Evolutionary conservation across 2,329 filamentous ascomycete species (phyloP).

Genomic region (Pseudogymnoascus sp.): DNA sequence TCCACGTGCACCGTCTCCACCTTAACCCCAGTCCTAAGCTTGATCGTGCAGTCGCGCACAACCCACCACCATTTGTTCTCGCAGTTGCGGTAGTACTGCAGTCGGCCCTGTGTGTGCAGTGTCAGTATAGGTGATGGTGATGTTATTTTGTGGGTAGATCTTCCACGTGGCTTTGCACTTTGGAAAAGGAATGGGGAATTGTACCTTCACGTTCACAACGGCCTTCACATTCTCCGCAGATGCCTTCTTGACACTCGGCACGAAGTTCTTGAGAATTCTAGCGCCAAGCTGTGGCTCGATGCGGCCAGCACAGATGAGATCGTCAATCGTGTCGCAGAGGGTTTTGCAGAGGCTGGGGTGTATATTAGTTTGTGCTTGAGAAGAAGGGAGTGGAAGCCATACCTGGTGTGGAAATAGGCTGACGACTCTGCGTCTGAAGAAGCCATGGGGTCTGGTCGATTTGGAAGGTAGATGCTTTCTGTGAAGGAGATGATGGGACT

Average conservation of each 20-base stretch:
- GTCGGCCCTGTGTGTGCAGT: background rate
- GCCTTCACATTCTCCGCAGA: background rate
- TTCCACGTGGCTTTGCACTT: background rate
- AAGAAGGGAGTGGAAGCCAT: background rate
- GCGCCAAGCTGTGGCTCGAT: constrained; percentile 16
- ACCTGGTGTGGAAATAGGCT: background rate
- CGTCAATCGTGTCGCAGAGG: constrained; percentile 15
- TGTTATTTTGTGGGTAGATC: background rate
- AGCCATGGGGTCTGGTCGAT: background rate
- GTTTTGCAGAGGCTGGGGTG: constrained; percentile 13
- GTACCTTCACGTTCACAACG: background rate
- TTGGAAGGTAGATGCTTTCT: background rate
- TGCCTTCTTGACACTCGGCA: background rate
- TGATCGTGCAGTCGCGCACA: background rate
- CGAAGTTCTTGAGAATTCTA: constrained; percentile 9
- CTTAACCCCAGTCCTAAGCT: background rate
- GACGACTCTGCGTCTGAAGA: background rate
- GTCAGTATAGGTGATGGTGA: background rate
- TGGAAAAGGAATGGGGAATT: background rate
- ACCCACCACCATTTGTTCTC: constrained; percentile 1
- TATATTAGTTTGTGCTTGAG: background rate
- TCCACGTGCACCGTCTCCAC: background rate
- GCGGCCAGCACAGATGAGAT: constrained; percentile 15
- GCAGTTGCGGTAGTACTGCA: background rate
- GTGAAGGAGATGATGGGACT: no score